phyloP scores from a whole-genome alignment of 805 yeast species.

The Cyberlindnera lachancei region DNA sequence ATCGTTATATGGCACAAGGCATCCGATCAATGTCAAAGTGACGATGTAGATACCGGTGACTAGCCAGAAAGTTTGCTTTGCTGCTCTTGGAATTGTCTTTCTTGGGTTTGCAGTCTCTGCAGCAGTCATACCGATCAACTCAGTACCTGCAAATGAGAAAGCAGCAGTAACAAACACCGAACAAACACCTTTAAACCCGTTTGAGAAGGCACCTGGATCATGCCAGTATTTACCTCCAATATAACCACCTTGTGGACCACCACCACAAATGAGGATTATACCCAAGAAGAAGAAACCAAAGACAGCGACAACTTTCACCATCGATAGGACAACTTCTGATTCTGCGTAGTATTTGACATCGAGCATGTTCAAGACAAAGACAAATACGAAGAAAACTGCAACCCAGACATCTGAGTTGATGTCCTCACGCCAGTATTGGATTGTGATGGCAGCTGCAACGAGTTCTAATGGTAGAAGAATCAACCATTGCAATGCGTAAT shows the following conservation, averaged over 20 bases:
- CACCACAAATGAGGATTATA: constrained; percentile 43
- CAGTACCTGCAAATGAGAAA: constrained; percentile 68
- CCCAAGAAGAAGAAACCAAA: constrained; percentile 41
- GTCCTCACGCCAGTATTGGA: constrained; percentile 43
- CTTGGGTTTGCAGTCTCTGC: constrained; percentile 71
- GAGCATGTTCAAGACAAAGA: constrained; percentile 40
- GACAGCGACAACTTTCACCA: constrained; percentile 40
- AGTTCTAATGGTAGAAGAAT: constrained; percentile 49
- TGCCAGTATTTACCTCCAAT: constrained; percentile 46
- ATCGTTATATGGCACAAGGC: constrained; percentile 63
- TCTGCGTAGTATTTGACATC: constrained; percentile 50
- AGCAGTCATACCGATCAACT: constrained; percentile 66
- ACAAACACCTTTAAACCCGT: constrained; percentile 59
- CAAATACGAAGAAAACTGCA: constrained; percentile 40
- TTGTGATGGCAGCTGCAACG: constrained; percentile 51
- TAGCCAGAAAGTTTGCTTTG: constrained; percentile 79
- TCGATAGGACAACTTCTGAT: constrained; percentile 42
- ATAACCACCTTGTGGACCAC: constrained; percentile 41
- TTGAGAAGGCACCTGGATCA: constrained; percentile 44
- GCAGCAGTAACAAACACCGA: constrained; percentile 72
- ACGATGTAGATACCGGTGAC: constrained; percentile 59
- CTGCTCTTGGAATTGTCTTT: constrained; percentile 60
- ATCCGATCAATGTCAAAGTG: constrained; percentile 48
- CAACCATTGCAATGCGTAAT: constrained; percentile 48
- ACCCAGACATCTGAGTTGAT: constrained; percentile 53